Percentiles rank a stretch among this genome's conserved stretches.
Evolutionary conservation across 371 early-diverging fungal species (phyloP).

Genomic region (Mortierella sp.): DNA sequence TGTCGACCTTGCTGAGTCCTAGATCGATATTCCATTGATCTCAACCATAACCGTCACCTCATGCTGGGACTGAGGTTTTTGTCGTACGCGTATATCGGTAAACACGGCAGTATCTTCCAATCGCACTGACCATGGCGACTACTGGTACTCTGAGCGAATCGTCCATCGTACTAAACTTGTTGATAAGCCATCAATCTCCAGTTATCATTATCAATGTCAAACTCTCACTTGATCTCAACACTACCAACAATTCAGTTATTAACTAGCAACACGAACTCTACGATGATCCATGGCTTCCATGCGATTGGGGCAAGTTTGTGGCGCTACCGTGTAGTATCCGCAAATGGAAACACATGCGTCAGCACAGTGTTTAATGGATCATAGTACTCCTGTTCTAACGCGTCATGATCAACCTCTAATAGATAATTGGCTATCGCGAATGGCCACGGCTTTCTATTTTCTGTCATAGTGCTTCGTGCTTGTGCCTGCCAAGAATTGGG

Average conservation of each 20-base stretch:
- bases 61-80: constrained; percentile 2
- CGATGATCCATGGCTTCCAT: background rate
- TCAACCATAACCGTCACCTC: background rate
- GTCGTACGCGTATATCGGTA: background rate
- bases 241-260: background rate
- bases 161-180: constrained; percentile 4
- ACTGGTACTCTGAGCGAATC: background rate
- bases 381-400: constrained; percentile 11
- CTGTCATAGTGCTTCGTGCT: background rate
- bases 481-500: no score
- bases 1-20: background rate
- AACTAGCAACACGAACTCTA: background rate
- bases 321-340: constrained; percentile 6
- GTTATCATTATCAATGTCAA: background rate
- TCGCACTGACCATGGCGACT: constrained; percentile 4
- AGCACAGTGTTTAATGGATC: constrained; percentile 3
- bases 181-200: background rate
- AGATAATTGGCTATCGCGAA: constrained; percentile 1
- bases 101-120: constrained; percentile 1
- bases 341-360: constrained; percentile 5
- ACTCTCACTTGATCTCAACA: constrained; percentile 3
- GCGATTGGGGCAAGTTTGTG: constrained; percentile 1
- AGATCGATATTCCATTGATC: constrained; percentile 5
- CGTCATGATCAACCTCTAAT: background rate
- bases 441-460: background rate